These are phyloP conservation scores for Penicillium taxi DNA, from an alignment of 495 filamentous ascomycete species.

Conservation along the genomic window DNA sequence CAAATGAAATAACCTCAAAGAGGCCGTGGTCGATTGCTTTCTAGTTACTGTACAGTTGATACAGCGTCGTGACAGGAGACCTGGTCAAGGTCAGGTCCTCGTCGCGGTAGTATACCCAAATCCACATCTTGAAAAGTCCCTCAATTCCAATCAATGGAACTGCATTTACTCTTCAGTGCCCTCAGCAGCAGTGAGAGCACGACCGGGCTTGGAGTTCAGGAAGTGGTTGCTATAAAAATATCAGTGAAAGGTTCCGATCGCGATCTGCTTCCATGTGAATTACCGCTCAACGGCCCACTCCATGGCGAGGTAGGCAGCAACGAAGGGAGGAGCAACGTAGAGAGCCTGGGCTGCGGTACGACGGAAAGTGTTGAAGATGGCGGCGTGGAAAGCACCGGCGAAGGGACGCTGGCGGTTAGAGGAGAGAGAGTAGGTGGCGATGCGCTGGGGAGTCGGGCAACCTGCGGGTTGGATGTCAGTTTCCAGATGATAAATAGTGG, in stretches of 20 bases:
- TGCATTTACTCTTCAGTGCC: slow-evolving; percentile 35
- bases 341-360: slow-evolving; percentile 60
- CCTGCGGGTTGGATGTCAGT: too few species aligned
- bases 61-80: slow-evolving; percentile 18
- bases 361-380: slow-evolving; percentile 58
- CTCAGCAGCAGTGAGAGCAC: slow-evolving; percentile 37
- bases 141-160: slow-evolving; percentile 8
- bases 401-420: slow-evolving; percentile 59
- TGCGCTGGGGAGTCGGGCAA: slow-evolving; percentile 51
- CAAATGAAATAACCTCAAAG: slow-evolving; percentile 26
- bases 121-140: slow-evolving; percentile 1
- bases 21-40: slow-evolving; percentile 41
- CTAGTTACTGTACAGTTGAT: slow-evolving; percentile 42
- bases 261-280: slow-evolving; percentile 1
- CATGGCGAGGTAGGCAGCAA: slow-evolving; percentile 68
- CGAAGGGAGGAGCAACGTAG: slow-evolving; percentile 72
- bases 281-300: slow-evolving; percentile 83
- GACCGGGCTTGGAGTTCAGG: slow-evolving; percentile 85
- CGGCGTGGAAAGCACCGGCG: slow-evolving; percentile 51
- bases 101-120: too few species aligned
- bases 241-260: background rate
- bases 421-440: slow-evolving; percentile 54
- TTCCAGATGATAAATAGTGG: slow-evolving; percentile 1
- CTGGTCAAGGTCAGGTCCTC: too few species aligned
- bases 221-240: slow-evolving; percentile 64